phyloP scores from a whole-genome alignment of 805 yeast species.

The Huiozyma sinensis region DNA sequence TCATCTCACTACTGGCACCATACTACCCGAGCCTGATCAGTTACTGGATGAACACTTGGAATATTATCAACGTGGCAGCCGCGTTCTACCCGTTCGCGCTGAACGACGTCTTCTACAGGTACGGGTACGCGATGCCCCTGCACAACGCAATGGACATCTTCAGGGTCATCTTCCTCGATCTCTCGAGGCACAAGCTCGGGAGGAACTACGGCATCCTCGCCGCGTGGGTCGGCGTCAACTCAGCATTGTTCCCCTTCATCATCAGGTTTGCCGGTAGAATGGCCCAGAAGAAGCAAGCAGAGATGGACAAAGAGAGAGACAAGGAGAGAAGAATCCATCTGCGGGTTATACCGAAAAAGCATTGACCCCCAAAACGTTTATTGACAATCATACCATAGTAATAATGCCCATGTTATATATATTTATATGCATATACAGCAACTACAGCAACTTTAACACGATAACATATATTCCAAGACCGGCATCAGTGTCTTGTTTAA shows the following conservation, averaged over 20 bases:
- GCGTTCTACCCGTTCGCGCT: slow-evolving; percentile 56
- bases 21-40: slow-evolving; percentile 53
- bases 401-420: neutral
- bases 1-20: slow-evolving; percentile 40
- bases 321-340: slow-evolving; percentile 22
- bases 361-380: neutral
- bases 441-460: too few relatives aligned
- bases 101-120: slow-evolving; percentile 43
- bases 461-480: too few relatives aligned
- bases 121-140: slow-evolving; percentile 59
- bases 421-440: too few relatives aligned
- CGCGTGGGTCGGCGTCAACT: slow-evolving; percentile 48
- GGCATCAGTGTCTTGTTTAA: too few relatives aligned
- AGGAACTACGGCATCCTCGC: slow-evolving; percentile 46
- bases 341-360: neutral
- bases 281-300: slow-evolving; percentile 23
- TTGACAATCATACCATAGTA: neutral
- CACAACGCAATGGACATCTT: slow-evolving; percentile 52
- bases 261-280: slow-evolving; percentile 32
- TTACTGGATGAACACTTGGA: slow-evolving; percentile 62
- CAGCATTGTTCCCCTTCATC: slow-evolving; percentile 34
- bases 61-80: slow-evolving; percentile 55
- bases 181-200: slow-evolving; percentile 45
- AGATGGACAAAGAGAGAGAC: slow-evolving; percentile 12
- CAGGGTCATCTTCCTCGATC: slow-evolving; percentile 46